Evolutionary conservation across 192 early-diverging fungal species (phyloP).

Genomic region (Linderina pennispora): DNA sequence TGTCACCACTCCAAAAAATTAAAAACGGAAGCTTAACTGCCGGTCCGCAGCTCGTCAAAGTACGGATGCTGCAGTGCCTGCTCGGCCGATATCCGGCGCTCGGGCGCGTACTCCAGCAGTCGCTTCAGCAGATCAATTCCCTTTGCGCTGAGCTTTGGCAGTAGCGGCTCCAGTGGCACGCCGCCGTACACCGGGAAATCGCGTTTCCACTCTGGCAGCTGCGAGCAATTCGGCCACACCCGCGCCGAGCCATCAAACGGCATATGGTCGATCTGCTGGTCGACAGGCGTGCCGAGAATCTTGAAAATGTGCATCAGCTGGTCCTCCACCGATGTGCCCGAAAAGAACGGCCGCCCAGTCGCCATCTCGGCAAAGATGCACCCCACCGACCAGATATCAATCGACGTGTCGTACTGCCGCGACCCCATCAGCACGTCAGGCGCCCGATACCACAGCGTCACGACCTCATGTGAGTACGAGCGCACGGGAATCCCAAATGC

Average conservation of each 20-base stretch:
- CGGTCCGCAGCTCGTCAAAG: conserved; percentile 40
- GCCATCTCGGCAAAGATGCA: conserved; percentile 91
- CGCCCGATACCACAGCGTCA: conserved; percentile 83
- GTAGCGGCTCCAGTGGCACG: conserved; percentile 63
- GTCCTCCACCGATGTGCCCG: conserved; percentile 81
- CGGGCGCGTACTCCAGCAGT: conserved; percentile 72
- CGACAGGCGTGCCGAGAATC: conserved; percentile 75
- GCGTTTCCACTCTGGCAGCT: conserved; percentile 80
- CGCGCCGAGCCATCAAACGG: conserved; percentile 1
- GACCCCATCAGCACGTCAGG: conserved; percentile 87
- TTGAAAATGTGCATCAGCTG: conserved; percentile 91
- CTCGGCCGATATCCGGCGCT: conserved; percentile 72
- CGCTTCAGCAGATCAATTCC: conserved; percentile 82
- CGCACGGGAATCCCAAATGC: conserved; percentile 95
- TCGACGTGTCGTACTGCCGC: conserved; percentile 79
- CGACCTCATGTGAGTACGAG: conserved; percentile 82
- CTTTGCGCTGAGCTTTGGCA: conserved; percentile 76
- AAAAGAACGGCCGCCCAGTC: conserved; percentile 84
- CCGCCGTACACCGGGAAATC: conserved; percentile 73
- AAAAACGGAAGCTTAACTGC: too few species aligned
- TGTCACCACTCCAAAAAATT: too few species aligned
- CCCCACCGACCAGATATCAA: conserved; percentile 84
- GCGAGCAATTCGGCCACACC: conserved; percentile 76
- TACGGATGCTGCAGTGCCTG: conserved; percentile 57
- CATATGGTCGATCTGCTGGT: conserved; percentile 38